phyloP scores from a whole-genome alignment of 345 rosid species.

The Brassica cretica region DNA sequence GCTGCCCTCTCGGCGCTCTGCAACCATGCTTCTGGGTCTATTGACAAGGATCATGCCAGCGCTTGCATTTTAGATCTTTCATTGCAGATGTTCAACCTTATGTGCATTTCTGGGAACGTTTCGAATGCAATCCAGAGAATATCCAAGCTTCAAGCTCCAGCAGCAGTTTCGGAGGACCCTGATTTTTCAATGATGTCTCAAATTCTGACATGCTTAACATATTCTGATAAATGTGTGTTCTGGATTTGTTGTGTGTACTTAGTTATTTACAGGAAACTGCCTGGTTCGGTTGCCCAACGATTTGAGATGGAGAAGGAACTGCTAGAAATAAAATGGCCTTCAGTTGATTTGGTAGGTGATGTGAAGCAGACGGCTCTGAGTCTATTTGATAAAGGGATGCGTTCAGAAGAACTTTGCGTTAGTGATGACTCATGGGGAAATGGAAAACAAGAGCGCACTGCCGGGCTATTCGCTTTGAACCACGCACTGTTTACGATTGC shows the following conservation, averaged over 20 bases:
- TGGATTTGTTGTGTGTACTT: conserved; percentile 99
- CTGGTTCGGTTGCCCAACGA: conserved; percentile 62
- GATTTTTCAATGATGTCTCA: conserved; percentile 63
- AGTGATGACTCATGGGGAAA: conserved; percentile 34
- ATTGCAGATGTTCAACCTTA: conserved; percentile 84
- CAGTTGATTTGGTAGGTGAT: conserved; percentile 50
- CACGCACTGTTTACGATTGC: conserved; percentile 61
- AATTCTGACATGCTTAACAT: conserved; percentile 78
- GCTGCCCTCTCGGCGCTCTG: conserved; percentile 68
- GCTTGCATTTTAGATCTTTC: conserved; percentile 83
- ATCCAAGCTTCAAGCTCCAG: conserved; percentile 44
- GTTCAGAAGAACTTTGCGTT: conserved; percentile 40
- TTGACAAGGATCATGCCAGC: conserved; percentile 53
- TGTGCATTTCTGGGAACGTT: conserved; percentile 73
- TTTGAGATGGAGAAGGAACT: conserved; percentile 82
- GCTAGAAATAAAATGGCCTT: conserved; percentile 71
- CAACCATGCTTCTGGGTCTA: conserved; percentile 46
- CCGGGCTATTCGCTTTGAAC: conserved; percentile 59
- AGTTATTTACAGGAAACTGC: conserved; percentile 95
- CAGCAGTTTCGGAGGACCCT: conserved; percentile 58
- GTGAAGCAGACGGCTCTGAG: conserved; percentile 56
- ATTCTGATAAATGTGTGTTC: conserved; percentile 92
- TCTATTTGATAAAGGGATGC: conserved; percentile 54
- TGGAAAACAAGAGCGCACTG: conserved; percentile 40
- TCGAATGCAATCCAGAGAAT: conserved; percentile 63